Evolutionary conservation across 352 stramenopile species (phyloP).

Genomic region (Globisporangium yorkense): DNA sequence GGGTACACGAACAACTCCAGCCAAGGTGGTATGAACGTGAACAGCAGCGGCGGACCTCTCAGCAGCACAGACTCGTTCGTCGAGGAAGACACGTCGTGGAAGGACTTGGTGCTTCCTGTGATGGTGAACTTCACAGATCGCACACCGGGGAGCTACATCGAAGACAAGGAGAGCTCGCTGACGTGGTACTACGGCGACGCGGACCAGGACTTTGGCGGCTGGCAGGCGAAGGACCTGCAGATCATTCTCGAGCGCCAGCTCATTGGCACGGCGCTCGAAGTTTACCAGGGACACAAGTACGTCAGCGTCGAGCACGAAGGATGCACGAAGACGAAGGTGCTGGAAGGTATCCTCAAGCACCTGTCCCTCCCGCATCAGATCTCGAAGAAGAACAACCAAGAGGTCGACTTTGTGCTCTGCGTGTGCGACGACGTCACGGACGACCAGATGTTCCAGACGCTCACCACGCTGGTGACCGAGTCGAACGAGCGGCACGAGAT

Average conservation of each 20-base stretch:
- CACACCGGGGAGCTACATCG: slow-evolving; percentile 75
- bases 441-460: slow-evolving; percentile 89
- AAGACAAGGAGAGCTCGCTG: slow-evolving; percentile 82
- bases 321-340: slow-evolving; percentile 70
- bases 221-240: slow-evolving; percentile 88
- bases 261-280: slow-evolving; percentile 78
- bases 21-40: slow-evolving; percentile 8
- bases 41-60: slow-evolving; percentile 17
- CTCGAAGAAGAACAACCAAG: slow-evolving; percentile 48
- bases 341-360: slow-evolving; percentile 71
- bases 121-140: slow-evolving; percentile 76
- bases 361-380: slow-evolving; percentile 65
- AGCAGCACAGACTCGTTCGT: slow-evolving; percentile 44
- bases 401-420: slow-evolving; percentile 86
- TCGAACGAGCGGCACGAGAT: slow-evolving; percentile 67
- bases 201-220: slow-evolving; percentile 80
- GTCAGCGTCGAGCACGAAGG: slow-evolving; percentile 80
- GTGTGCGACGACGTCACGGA: slow-evolving; percentile 87
- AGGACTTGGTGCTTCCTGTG: slow-evolving; percentile 69
- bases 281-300: slow-evolving; percentile 80
- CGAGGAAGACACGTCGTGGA: slow-evolving; percentile 66
- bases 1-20: slow-evolving; percentile 14
- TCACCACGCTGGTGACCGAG: slow-evolving; percentile 69
- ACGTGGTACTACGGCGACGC: slow-evolving; percentile 87
- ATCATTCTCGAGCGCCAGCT: slow-evolving; percentile 86